Base-by-base conservation (phyloP, 73 alveolate genomes). In the Urostyla sp. region DNA sequence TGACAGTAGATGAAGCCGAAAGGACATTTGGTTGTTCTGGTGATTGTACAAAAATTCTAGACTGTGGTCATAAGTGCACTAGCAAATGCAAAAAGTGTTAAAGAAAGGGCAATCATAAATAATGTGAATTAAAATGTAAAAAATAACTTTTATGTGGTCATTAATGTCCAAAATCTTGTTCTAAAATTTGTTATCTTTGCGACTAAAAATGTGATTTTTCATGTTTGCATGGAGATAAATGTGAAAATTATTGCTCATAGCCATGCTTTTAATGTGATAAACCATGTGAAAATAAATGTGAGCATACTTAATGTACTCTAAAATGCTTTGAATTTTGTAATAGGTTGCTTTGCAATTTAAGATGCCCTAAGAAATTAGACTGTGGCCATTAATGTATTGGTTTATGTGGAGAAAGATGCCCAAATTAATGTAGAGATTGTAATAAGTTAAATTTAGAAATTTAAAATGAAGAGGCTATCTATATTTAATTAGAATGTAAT, bases 301-400 rank as follows among this genome's bases (percentile, higher is more conserved):
- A 23, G 23, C 85, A 79, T 45, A 5, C 58, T 0, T 30, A 76
- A 57, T 90, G 96, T 44, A 57, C 66, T 28, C 26, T 40, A 36
- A 45, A 78, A 59, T 90, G 96, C 80, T 30, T 34, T 32, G 94
- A 86, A 48, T 35, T 56, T 11, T 90, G 96, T 46, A 67, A 30
- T 15, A 67, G 78, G 26, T 72, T 66, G 24, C 81, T 90, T n/a
- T 80, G 90, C 67, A 78, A 86, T 66, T 31, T 50, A 28, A 57
- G 45, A 86, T 90, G 96, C 48, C 23, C 36, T 28, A 74, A 86
- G 56, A 63, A 18, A 38, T 63, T 90, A 20, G 61, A 85, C 56
- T 90, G 96, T 86, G 87, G 85, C 31, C 93, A 87, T 77, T 53
- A 85, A 48, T 90, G 96, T 46, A 85, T 85, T 57, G 96, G 96